Percentiles rank a stretch among this genome's conserved stretches.
These are phyloP conservation scores for Phycomyces nitens DNA, from an alignment of 192 early-diverging fungal genomes.

Conservation along the genomic window DNA sequence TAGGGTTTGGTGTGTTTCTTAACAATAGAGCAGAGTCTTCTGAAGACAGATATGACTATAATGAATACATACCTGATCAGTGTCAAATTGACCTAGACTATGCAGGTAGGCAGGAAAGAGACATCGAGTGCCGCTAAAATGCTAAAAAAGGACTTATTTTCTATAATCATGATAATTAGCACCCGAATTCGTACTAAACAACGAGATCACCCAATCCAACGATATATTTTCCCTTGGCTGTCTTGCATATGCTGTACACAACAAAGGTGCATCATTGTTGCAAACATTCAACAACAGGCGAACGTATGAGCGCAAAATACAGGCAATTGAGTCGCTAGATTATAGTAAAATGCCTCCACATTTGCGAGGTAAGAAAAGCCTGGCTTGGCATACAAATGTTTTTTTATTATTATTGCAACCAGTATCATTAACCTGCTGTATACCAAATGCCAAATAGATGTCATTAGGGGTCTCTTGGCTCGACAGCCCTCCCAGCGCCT, in stretches of 20 bases:
- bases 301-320: slow-evolving; percentile 58
- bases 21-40: slow-evolving; percentile 36
- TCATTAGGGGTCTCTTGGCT: slow-evolving; percentile 52
- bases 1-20: slow-evolving; percentile 62
- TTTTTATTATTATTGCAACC: no score
- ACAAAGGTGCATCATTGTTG: slow-evolving; percentile 62
- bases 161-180: slow-evolving; percentile 36
- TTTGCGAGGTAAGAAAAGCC: slow-evolving; percentile 34
- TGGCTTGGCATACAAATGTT: slow-evolving; percentile 16
- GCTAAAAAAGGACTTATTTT: not conserved
- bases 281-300: slow-evolving; percentile 60
- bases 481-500: slow-evolving; percentile 53
- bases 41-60: slow-evolving; percentile 47
- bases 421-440: no score
- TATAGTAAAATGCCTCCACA: slow-evolving; percentile 51
- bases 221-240: slow-evolving; percentile 84
- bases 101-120: slow-evolving; percentile 26
- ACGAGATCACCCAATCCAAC: slow-evolving; percentile 44
- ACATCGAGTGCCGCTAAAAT: not conserved
- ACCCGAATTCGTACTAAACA: slow-evolving; percentile 69
- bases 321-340: slow-evolving; percentile 35
- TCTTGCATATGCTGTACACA: slow-evolving; percentile 67
- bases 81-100: slow-evolving; percentile 60
- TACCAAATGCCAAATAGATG: slow-evolving; percentile 27
- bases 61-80: slow-evolving; percentile 53